Evolutionary conservation across 2,329 filamentous ascomycete genomes (phyloP), one percentile per base, ranked within the genome.

Genomic region (Fusarium metavorans): DNA sequence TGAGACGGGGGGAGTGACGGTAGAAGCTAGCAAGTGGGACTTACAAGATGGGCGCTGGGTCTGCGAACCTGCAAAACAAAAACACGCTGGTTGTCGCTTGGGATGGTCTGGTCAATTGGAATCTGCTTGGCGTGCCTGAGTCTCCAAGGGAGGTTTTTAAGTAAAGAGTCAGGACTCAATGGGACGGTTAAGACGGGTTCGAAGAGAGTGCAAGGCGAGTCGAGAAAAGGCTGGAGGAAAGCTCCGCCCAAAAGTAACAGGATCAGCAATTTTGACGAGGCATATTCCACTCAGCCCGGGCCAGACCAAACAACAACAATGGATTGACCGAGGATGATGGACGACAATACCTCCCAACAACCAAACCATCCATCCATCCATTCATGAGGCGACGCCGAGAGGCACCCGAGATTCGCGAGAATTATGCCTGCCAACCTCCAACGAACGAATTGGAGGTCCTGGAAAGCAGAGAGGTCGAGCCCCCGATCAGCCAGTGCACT

Each of bases 21-120:
- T 39, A 37, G 34, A 45, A 60, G 52, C 48, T 70, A 56, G 34
- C 54, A 56, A 69, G 69, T 75, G 72, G 72, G 60, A 74, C 72
- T 75, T 57, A 73, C 72, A 35, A 34, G 39, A 61, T 45, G 52
- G 35, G 52, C 23, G 63, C 54, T 64, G 52, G 66, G 25, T 58
- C 50, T 70, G 52, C n/a, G 72, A 32, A 52, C 48, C 48, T 52
- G 54, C 72, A 75, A 74, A 72, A 74, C 57, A 70, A 66, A 74
- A 66, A 61, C 72, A 66, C 56, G 57, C 52, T 48, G 62, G 58
- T 70, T 70, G 54, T 70, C 72, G 70, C 72, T 67, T 43, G 70
- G 23, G 54, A 58, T 57, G 54, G 45, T 62, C 41, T 58, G 54
- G 48, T 62, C 52, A 58, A 63, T 73, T 75, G 69, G 68, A 72